Conservation (phyloP, 2,329 filamentous ascomycete species). For the Colletotrichum salicis region DNA sequence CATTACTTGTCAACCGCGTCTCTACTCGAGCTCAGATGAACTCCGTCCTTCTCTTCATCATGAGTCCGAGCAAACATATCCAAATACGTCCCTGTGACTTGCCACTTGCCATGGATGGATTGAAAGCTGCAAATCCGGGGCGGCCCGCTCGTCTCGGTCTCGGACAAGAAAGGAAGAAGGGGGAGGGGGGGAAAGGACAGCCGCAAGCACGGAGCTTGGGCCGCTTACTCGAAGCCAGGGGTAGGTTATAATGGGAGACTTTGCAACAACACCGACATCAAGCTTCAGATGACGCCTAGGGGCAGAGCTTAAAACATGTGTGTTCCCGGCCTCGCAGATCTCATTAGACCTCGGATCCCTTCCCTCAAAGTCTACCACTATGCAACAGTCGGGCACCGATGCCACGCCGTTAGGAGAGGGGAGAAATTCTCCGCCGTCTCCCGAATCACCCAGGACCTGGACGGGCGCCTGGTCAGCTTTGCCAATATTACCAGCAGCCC, state of each 20-base stretch:
- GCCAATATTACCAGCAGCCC: slow-evolving; percentile 1
- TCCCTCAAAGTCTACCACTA: slow-evolving; percentile 1
- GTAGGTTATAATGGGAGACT: background rate
- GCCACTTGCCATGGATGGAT: background rate
- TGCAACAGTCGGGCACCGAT: slow-evolving; percentile 14
- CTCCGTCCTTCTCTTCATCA: background rate
- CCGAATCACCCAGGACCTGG: background rate
- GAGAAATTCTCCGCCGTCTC: background rate
- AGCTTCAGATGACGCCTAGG: slow-evolving; percentile 34
- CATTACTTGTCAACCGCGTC: slow-evolving; percentile 11
- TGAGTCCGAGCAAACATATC: background rate
- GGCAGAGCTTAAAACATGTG: slow-evolving; percentile 28
- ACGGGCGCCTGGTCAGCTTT: background rate
- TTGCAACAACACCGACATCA: slow-evolving; percentile 13
- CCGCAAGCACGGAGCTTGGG: slow-evolving; percentile 20
- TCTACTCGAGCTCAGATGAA: slow-evolving; percentile 24
- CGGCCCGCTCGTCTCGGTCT: slow-evolving; percentile 6
- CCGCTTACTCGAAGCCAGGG: slow-evolving; percentile 9
- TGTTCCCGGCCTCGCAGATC: background rate
- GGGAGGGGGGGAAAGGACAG: background rate
- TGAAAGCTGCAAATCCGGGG: slow-evolving; percentile 1
- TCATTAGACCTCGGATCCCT: slow-evolving; percentile 21
- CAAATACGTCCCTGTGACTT: background rate
- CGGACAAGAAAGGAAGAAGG: background rate
- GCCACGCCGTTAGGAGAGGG: slow-evolving; percentile 5